Conservation (phyloP, 495 filamentous ascomycete species). For the Xylaria sp. region DNA sequence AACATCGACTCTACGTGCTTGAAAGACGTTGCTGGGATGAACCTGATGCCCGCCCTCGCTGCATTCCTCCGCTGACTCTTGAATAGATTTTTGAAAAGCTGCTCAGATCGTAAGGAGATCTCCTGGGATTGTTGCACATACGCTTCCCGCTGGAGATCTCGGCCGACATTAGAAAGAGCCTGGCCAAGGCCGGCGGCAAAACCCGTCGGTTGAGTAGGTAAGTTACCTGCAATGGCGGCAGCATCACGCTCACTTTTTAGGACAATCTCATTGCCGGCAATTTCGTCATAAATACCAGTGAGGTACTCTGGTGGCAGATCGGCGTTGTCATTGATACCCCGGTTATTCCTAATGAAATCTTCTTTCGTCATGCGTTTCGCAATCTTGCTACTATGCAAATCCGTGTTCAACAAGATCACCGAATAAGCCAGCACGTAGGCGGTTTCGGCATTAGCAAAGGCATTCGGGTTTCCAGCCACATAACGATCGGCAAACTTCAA, state of each 20-base stretch:
- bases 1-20: conserved; percentile 99
- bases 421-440: conserved; percentile 96
- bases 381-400: conserved; percentile 89
- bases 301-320: conserved; percentile 95
- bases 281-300: conserved; percentile 88
- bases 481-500: conserved; percentile 98
- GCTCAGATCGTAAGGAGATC: conserved; percentile 70
- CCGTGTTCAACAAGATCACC: conserved; percentile 96
- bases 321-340: conserved; percentile 96
- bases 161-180: conserved; percentile 85
- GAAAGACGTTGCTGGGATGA: conserved; percentile 89
- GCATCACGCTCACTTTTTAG: conserved; percentile 88
- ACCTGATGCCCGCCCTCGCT: conserved; percentile 72
- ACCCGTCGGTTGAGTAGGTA: conserved; percentile 66
- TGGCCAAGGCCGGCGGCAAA: conserved; percentile 88
- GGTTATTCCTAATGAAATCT: conserved; percentile 98
- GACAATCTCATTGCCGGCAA: conserved; percentile 89
- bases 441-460: conserved; percentile 97
- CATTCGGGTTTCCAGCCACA: conserved; percentile 91
- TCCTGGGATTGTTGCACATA: conserved; percentile 94
- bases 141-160: conserved; percentile 91
- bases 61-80: conserved; percentile 81
- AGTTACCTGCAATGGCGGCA: conserved; percentile 73
- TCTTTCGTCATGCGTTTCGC: conserved; percentile 90
- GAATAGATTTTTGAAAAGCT: conserved; percentile 89